These are phyloP conservation scores for Isochrysis galbana DNA, from an alignment of 78 protist species.

Conservation along the genomic window DNA sequence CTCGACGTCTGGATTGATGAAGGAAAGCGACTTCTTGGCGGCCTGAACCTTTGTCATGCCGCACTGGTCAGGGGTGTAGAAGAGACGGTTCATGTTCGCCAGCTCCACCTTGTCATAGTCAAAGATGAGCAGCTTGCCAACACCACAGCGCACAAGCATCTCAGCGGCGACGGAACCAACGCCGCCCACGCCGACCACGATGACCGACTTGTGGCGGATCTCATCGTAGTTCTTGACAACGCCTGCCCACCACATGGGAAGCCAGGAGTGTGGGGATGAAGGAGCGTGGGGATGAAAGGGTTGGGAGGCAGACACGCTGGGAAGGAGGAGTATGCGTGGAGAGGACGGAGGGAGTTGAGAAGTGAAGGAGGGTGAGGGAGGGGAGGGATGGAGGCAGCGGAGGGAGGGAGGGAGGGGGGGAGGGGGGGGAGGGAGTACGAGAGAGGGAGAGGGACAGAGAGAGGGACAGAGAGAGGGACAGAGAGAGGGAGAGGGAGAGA, in stretches of 20 bases:
- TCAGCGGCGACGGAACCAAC: slow-evolving; percentile 95
- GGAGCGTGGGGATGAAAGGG: too few species aligned
- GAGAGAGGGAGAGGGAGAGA: background rate
- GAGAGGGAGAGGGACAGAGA: too few species aligned
- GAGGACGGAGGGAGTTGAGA: too few species aligned
- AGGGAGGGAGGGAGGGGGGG: too few species aligned
- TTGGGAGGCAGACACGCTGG: too few species aligned
- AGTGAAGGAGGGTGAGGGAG: too few species aligned
- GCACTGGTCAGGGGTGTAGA: slow-evolving; percentile 90
- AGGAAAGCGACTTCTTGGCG: slow-evolving; percentile 74
- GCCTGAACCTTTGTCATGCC: slow-evolving; percentile 77
- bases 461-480: too few species aligned
- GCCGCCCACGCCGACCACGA: slow-evolving; percentile 92
- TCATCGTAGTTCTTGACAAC: slow-evolving; percentile 86
- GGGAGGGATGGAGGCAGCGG: background rate
- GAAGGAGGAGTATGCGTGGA: too few species aligned
- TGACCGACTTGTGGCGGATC: slow-evolving; percentile 67
- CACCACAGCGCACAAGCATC: slow-evolving; percentile 96
- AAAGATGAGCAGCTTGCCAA: slow-evolving; percentile 93
- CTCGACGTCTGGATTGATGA: slow-evolving; percentile 93
- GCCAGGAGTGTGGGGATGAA: too few species aligned
- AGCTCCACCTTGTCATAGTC: slow-evolving; percentile 96
- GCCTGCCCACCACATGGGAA: too few species aligned
- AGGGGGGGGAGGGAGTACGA: too few species aligned
- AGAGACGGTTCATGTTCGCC: slow-evolving; percentile 97